phyloP scores from a whole-genome alignment of 2,329 filamentous ascomycete species.

The Neofusicoccum umdonicola region DNA sequence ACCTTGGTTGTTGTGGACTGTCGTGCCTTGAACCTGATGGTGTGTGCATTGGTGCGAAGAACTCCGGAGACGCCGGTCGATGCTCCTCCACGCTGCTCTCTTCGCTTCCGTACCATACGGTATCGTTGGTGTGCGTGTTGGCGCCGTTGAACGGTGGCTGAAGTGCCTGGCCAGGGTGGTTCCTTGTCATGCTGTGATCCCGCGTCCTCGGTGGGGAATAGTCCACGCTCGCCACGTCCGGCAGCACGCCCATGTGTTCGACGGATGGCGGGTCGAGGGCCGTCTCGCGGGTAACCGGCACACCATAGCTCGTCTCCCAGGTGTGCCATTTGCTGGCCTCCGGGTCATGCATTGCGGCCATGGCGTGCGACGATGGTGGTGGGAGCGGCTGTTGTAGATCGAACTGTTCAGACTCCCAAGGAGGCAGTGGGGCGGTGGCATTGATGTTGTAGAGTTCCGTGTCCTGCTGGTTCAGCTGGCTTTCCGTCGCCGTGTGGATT shows the following conservation, averaged over 20 bases:
- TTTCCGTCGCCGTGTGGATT: not conserved
- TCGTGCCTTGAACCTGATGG: slow-evolving; percentile 8
- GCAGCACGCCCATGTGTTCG: slow-evolving; percentile 1
- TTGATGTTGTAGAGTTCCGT: slow-evolving; percentile 4
- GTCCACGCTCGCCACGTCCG: not conserved
- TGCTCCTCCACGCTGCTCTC: not conserved
- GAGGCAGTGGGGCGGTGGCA: not conserved
- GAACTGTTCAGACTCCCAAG: not conserved
- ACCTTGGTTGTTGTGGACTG: slow-evolving; percentile 1
- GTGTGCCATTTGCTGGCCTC: slow-evolving; percentile 13
- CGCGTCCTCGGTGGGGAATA: not conserved
- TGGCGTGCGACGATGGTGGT: not conserved
- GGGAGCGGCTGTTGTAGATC: slow-evolving; percentile 7
- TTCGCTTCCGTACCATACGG: not conserved
- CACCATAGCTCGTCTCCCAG: slow-evolving; percentile 5
- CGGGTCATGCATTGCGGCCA: slow-evolving; percentile 8
- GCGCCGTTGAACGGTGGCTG: no score
- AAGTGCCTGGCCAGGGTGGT: not conserved
- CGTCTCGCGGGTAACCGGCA: not conserved
- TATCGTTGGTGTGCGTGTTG: not conserved
- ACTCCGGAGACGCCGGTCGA: not conserved
- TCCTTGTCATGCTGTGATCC: not conserved
- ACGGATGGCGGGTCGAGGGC: not conserved
- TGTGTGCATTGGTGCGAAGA: not conserved
- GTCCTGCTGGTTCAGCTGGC: not conserved